These are phyloP conservation scores for Ceratobasidium sp. DNA, from an alignment of 1,284 basidiomycete species.

Conservation along the genomic window DNA sequence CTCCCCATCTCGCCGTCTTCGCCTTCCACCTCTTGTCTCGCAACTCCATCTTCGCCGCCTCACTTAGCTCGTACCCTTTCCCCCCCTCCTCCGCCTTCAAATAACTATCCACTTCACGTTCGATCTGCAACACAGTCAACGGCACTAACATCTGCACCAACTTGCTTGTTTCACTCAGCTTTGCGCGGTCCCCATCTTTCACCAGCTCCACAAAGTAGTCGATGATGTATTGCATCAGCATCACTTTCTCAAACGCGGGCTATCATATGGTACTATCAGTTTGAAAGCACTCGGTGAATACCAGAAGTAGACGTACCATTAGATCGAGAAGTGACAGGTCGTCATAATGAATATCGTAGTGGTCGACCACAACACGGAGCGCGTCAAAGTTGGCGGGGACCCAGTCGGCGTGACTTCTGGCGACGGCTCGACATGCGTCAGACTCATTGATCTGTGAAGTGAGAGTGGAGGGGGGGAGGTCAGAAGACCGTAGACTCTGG, in stretches of 20 bases:
- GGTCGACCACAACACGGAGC: background rate
- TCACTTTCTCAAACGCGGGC: slow-evolving; percentile 20
- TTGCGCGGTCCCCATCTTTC: background rate
- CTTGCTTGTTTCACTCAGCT: slow-evolving; percentile 14
- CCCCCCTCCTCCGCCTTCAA: slow-evolving; percentile 13
- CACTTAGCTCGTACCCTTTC: background rate
- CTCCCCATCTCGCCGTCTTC: slow-evolving; percentile 11
- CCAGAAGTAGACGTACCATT: background rate
- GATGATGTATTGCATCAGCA: slow-evolving; percentile 8
- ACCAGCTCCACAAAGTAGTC: slow-evolving; percentile 12
- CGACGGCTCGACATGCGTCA: background rate
- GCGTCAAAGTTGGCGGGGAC: slow-evolving; percentile 5
- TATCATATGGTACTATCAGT: background rate
- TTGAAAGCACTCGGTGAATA: background rate
- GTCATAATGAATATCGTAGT: slow-evolving; percentile 12
- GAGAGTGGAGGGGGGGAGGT: background rate
- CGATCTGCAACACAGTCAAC: slow-evolving; percentile 22
- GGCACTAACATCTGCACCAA: slow-evolving; percentile 34
- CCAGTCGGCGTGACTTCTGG: slow-evolving; percentile 3
- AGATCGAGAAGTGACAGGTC: slow-evolving; percentile 13
- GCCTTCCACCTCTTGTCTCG: slow-evolving; percentile 4
- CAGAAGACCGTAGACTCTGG: background rate
- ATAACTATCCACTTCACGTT: slow-evolving; percentile 5
- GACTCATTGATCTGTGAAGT: slow-evolving; percentile 1
- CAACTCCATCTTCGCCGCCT: background rate